Conservation (phyloP, 2,329 filamentous ascomycete genomes). For the Colletotrichum gigasporum region DNA sequence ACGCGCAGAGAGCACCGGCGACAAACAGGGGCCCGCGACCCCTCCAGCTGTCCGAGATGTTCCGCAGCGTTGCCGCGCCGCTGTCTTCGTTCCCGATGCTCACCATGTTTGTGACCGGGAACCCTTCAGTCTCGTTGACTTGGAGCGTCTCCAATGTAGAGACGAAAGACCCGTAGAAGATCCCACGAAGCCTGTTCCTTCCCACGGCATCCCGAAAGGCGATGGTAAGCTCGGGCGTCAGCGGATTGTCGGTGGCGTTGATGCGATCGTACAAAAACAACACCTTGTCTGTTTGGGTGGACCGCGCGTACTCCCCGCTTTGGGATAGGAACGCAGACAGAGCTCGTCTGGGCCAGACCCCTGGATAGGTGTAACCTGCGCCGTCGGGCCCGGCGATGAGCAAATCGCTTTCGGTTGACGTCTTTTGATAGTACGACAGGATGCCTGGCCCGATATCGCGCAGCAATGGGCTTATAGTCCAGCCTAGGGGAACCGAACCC, state of each 20-base stretch:
- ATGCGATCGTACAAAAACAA: constrained; percentile 18
- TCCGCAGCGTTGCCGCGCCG: constrained; percentile 5
- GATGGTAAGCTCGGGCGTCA: neutral
- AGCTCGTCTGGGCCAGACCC: constrained; percentile 1
- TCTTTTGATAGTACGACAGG: constrained; percentile 11
- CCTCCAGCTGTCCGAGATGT: neutral
- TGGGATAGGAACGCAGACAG: neutral
- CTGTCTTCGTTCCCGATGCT: constrained; percentile 4
- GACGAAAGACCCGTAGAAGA: constrained; percentile 5
- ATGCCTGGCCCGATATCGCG: constrained; percentile 9
- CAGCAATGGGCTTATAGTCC: constrained; percentile 14
- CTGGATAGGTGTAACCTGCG: constrained; percentile 11
- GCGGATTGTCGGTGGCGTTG: constrained; percentile 3
- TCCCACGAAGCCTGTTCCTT: neutral
- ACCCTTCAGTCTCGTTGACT: neutral
- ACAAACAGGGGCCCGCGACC: constrained; percentile 7
- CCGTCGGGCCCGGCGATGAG: constrained; percentile 14
- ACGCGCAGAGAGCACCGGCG: neutral
- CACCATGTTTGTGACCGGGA: constrained; percentile 10
- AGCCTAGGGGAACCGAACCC: constrained; percentile 9
- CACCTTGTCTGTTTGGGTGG: constrained; percentile 1
- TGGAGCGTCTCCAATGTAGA: constrained; percentile 1
- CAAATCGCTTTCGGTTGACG: constrained; percentile 6
- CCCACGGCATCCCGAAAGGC: constrained; percentile 8
- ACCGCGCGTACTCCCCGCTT: neutral